Percentiles rank a stretch among this genome's conserved stretches.
phyloP scores from a whole-genome alignment of 2,329 filamentous ascomycete species.

The Piedraia hortae region DNA sequence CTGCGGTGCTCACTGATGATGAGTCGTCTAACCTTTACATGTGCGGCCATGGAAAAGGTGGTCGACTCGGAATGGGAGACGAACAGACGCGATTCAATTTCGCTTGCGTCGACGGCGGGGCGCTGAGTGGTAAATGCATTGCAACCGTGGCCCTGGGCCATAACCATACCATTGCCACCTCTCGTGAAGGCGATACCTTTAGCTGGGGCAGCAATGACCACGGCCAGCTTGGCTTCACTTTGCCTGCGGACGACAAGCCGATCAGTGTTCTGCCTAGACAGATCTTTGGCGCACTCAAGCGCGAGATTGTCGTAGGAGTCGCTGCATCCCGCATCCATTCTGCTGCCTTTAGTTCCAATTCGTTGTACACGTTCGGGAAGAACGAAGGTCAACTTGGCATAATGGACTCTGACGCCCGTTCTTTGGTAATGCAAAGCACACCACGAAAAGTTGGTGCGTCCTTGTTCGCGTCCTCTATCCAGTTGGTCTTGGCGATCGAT shows the following conservation, averaged over 20 bases:
- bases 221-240: constrained; percentile 61
- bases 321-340: constrained; percentile 82
- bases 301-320: constrained; percentile 52
- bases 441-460: constrained; percentile 76
- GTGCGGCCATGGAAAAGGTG: constrained; percentile 74
- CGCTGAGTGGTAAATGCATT: constrained; percentile 44
- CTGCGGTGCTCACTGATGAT: constrained; percentile 64
- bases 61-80: constrained; percentile 66
- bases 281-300: constrained; percentile 74
- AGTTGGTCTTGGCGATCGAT: constrained; percentile 66
- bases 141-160: constrained; percentile 61
- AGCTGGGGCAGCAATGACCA: constrained; percentile 79
- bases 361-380: constrained; percentile 80
- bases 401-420: constrained; percentile 83
- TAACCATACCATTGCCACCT: constrained; percentile 69
- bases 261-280: constrained; percentile 61
- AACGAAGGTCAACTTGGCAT: constrained; percentile 84
- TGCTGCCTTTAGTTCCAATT: constrained; percentile 54
- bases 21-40: constrained; percentile 75
- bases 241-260: constrained; percentile 62
- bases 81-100: constrained; percentile 77
- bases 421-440: constrained; percentile 52
- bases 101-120: constrained; percentile 49
- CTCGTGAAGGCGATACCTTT: constrained; percentile 67
- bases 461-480: constrained; percentile 43